Evolutionary conservation across 164 flowering plant genomes (phyloP).

Genomic region (Nymphaea thermarum): DNA sequence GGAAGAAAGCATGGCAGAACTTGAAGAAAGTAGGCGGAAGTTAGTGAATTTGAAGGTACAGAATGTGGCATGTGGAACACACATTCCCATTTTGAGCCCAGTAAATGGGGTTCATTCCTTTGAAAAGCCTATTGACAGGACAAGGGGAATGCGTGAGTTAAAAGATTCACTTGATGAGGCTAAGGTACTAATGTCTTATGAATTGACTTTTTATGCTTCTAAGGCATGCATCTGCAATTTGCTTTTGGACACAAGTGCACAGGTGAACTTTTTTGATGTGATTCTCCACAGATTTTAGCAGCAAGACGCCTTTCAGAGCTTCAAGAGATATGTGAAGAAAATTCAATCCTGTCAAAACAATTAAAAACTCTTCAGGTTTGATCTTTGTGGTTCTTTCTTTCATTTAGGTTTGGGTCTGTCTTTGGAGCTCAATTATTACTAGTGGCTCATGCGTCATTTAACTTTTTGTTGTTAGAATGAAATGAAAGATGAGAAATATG

Average conservation of each 20-base stretch:
- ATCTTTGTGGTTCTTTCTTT: background rate
- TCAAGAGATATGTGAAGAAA: constrained; percentile 63
- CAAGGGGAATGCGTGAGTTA: constrained; percentile 45
- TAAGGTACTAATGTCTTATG: constrained; percentile 34
- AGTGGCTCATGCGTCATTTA: background rate
- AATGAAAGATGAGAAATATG: constrained; percentile 62
- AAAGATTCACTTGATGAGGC: constrained; percentile 77
- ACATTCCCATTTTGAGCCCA: constrained; percentile 25
- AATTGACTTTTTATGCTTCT: background rate
- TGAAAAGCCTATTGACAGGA: constrained; percentile 53
- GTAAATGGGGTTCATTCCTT: constrained; percentile 66
- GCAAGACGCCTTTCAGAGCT: constrained; percentile 73
- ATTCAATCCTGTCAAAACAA: constrained; percentile 42
- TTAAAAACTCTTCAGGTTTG: constrained; percentile 71
- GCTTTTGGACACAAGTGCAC: background rate
- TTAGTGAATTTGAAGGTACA: constrained; percentile 72
- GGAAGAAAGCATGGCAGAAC: constrained; percentile 85
- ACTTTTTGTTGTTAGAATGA: constrained; percentile 45
- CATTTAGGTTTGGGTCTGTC: background rate
- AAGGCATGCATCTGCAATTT: background rate
- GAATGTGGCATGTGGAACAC: constrained; percentile 43
- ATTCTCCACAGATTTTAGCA: constrained; percentile 42
- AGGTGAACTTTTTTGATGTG: background rate
- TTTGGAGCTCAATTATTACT: background rate
- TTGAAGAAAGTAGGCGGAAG: constrained; percentile 89